Base-by-base conservation (phyloP, 495 filamentous ascomycete genomes). In the Aspergillus ellipticus region DNA sequence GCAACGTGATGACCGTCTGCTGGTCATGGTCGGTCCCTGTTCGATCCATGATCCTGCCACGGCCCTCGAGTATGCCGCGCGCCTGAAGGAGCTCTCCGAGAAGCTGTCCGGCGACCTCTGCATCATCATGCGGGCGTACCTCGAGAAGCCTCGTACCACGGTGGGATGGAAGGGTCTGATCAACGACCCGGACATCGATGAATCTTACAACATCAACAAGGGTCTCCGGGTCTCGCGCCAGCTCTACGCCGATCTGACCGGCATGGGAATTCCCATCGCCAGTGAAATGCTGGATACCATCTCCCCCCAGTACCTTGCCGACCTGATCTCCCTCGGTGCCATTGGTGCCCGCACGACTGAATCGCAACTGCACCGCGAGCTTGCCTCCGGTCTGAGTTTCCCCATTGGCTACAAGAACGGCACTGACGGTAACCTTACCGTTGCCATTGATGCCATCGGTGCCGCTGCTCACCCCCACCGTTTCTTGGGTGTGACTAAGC, bases 401-500 rank as follows among this genome's bases (percentile, higher is more conserved):
- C 94, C 94, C 5, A 92, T 98, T 49, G 94, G 94, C 13, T 98
- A 96, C 87, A 98, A 97, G 84, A 98, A 98, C 68, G 95, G 94
- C 45, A 98, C 94, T 28, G 94, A 98, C 66, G 94, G 94, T n/a
- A 89, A 87, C 64, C 74, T 98, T 49, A 84, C 82, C 20, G 93
- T 98, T n/a, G 92, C 93, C 39, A 93, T 98, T 59, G 94, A 98
- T 66, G 94, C 94, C 43, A 95, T 97, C 57, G 92, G 95, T 53
- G 86, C 91, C 7, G 94, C 94, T 2, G 87, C 89, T 28, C 85
- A 92, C 56, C 89, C 88, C 62, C 94, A 98, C 74, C 91, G 95
- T 73, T 98, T 98, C 81, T 90, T 98, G 81, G 93, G 93, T 71
- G 95, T 98, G 41, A 98, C 95, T n/a, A 98, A 97, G 79, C 91